These are phyloP conservation scores for Begonia fuchsioides DNA, from an alignment of 306 rosid species.

Conservation along the genomic window DNA sequence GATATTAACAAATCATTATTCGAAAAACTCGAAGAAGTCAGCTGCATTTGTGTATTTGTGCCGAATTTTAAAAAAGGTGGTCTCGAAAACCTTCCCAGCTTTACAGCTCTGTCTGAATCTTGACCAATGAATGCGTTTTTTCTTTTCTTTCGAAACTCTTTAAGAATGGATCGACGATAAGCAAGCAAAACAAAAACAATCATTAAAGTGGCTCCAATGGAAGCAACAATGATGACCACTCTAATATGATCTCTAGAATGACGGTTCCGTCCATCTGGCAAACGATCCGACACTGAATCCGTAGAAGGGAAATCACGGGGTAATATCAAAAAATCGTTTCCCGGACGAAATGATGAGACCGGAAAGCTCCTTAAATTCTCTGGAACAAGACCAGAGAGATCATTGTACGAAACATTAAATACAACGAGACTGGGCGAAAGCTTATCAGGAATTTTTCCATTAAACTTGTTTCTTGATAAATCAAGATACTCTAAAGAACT, in stretches of 20 bases:
- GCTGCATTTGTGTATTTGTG: constrained; percentile 44
- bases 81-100: constrained; percentile 44
- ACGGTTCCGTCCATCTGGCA: constrained; percentile 19
- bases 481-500: constrained; percentile 55
- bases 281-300: constrained; percentile 31
- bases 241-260: constrained; percentile 56
- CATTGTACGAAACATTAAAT: constrained; percentile 76
- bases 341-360: constrained; percentile 53
- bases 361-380: constrained; percentile 52
- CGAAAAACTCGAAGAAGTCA: constrained; percentile 68
- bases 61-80: constrained; percentile 74
- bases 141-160: constrained; percentile 72
- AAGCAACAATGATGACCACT: constrained; percentile 85
- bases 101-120: constrained; percentile 51
- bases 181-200: constrained; percentile 75
- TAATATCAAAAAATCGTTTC: constrained; percentile 38
- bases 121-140: constrained; percentile 51
- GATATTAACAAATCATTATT: constrained; percentile 73
- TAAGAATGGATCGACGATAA: constrained; percentile 64
- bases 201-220: constrained; percentile 84
- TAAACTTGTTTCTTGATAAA: constrained; percentile 67
- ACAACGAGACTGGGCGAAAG: constrained; percentile 52
- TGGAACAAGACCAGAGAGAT: constrained; percentile 66
- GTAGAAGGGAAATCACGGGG: constrained; percentile 13
- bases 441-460: constrained; percentile 64